Evolutionary conservation across 352 stramenopile genomes (phyloP).

Genomic region (Elongisporangium prolatum): DNA sequence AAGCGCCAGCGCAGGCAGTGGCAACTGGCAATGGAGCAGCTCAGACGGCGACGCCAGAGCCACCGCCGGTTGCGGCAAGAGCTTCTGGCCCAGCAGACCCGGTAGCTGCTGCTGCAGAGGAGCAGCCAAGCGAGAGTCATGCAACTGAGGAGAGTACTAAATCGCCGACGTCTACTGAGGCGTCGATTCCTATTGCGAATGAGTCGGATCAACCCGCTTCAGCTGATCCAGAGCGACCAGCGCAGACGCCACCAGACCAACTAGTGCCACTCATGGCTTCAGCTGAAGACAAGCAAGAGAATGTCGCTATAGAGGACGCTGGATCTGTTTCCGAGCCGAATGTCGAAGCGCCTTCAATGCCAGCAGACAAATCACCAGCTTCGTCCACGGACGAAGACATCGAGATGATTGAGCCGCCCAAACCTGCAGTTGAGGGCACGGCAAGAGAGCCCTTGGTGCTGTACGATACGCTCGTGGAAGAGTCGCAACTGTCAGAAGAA

Average conservation of each 20-base stretch:
- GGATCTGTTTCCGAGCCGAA: background rate
- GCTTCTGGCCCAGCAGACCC: background rate
- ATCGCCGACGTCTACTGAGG: background rate
- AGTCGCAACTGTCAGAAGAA: background rate
- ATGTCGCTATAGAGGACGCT: background rate
- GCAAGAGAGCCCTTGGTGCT: background rate
- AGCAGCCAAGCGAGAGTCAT: background rate
- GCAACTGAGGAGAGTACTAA: background rate
- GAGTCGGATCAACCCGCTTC: background rate
- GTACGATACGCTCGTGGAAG: background rate
- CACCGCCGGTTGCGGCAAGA: background rate
- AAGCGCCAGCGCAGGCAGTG: background rate
- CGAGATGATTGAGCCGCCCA: background rate
- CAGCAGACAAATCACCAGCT: background rate
- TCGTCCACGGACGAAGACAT: background rate
- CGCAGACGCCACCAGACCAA: too few species aligned
- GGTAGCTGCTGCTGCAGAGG: constrained; percentile 1
- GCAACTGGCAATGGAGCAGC: background rate
- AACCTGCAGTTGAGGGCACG: background rate
- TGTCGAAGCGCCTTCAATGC: background rate
- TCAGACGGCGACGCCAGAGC: background rate
- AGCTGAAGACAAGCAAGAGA: background rate
- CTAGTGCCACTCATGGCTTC: background rate
- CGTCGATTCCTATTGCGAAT: background rate
- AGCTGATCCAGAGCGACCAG: background rate